Evolutionary conservation across 148 eudicot species (phyloP).

Genomic region (Persicaria maculosa): DNA sequence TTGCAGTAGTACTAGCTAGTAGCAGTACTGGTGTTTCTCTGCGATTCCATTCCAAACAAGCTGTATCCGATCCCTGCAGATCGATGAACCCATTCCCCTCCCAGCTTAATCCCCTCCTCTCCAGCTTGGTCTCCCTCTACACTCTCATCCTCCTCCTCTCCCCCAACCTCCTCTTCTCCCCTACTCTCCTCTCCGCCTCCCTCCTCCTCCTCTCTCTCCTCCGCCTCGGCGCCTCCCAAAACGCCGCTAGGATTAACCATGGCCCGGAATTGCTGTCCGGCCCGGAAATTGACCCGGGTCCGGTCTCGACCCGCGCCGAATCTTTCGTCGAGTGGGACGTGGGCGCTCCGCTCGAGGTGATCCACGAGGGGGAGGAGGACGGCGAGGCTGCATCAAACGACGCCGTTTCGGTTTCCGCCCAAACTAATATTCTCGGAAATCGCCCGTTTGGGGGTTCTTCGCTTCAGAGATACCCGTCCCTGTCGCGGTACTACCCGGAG

Average conservation of each 20-base stretch:
- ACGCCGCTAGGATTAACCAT: neutral
- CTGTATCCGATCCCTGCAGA: too few relatives aligned
- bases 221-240: constrained; percentile 43
- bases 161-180: constrained; percentile 33
- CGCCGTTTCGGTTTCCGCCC: neutral
- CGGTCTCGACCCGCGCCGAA: neutral
- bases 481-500: constrained; percentile 59
- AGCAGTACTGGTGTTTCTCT: too few relatives aligned
- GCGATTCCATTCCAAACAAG: too few relatives aligned
- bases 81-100: constrained; percentile 14
- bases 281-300: neutral
- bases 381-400: constrained; percentile 36
- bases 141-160: constrained; percentile 37
- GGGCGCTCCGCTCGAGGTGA: constrained; percentile 68
- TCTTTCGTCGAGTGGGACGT: constrained; percentile 50
- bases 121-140: constrained; percentile 38
- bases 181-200: constrained; percentile 41
- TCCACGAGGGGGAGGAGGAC: constrained; percentile 50
- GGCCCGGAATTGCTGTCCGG: neutral
- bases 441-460: neutral
- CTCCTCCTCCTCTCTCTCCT: constrained; percentile 45
- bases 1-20: too few relatives aligned
- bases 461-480: constrained; percentile 37
- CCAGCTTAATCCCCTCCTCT: constrained; percentile 34
- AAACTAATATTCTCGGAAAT: neutral